phyloP scores from a whole-genome alignment of 2,329 filamentous ascomycete genomes.

The Plenodomus tracheiphilus region DNA sequence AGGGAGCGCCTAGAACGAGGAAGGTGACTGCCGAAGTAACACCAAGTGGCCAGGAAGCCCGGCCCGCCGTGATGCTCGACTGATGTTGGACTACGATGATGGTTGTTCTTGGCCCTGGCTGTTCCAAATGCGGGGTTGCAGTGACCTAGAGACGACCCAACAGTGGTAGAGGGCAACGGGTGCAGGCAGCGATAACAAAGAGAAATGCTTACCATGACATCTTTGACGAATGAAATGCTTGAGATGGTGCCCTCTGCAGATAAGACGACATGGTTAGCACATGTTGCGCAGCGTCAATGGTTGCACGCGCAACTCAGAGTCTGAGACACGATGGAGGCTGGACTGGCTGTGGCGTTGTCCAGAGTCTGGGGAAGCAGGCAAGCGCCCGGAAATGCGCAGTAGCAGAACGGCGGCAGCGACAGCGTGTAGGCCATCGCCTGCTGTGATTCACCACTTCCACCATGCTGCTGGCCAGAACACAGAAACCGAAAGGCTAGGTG shows the following conservation, averaged over 20 bases:
- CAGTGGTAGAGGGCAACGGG: constrained; percentile 7
- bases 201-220: constrained; percentile 66
- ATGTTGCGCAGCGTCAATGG: constrained; percentile 14
- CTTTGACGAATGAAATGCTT: constrained; percentile 82
- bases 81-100: constrained; percentile 24
- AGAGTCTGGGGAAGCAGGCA: constrained; percentile 32
- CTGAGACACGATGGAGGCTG: constrained; percentile 17
- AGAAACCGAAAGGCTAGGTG: constrained; percentile 14
- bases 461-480: constrained; percentile 23
- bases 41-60: constrained; percentile 22
- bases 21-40: constrained; percentile 30
- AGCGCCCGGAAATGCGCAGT: constrained; percentile 17
- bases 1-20: constrained; percentile 20
- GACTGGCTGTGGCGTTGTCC: constrained; percentile 29
- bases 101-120: constrained; percentile 12
- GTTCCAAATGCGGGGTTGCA: constrained; percentile 36
- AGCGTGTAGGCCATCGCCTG: constrained; percentile 16
- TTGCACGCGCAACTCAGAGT: constrained; percentile 19
- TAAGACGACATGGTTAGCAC: constrained; percentile 32
- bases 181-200: constrained; percentile 15
- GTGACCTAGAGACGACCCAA: constrained; percentile 20
- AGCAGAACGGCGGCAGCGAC: constrained; percentile 13
- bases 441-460: constrained; percentile 13
- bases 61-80: constrained; percentile 25
- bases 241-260: constrained; percentile 76